Conservation (phyloP, 345 rosid species). For the Euphorbia tirucalli region DNA sequence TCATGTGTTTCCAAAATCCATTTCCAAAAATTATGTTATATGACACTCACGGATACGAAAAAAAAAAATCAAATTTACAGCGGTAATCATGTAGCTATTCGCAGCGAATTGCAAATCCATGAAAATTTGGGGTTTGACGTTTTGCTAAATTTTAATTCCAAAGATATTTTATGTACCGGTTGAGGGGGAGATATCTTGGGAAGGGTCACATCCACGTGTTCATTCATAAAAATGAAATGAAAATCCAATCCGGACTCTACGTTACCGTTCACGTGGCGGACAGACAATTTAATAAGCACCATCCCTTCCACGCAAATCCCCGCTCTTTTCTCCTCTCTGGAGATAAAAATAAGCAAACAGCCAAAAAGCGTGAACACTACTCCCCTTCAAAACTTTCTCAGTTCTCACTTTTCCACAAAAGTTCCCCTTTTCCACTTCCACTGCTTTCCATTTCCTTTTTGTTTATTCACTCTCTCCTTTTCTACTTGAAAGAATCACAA, state of each 20-base stretch:
- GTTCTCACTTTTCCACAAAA: neutral
- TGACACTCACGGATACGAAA: no score
- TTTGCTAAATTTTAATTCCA: no score
- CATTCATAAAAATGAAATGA: neutral
- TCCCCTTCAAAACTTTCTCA: no score
- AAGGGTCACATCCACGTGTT: neutral
- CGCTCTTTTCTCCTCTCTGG: neutral
- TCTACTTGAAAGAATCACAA: neutral
- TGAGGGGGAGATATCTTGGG: neutral
- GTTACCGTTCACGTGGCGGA: slow-evolving; percentile 60
- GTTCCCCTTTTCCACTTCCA: no score
- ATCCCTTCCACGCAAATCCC: neutral
- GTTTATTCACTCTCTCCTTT: no score
- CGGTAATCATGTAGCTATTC: no score
- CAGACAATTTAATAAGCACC: slow-evolving; percentile 10
- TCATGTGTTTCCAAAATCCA: no score
- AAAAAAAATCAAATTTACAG: no score
- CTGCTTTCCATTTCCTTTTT: neutral
- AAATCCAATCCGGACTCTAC: neutral
- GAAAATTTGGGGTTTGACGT: no score
- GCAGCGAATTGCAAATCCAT: no score
- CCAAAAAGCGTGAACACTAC: neutral
- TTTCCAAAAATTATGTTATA: no score
- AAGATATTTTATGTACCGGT: no score
- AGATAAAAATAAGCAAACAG: neutral